Conservation (phyloP, 1,284 basidiomycete genomes). For the Cronartium quercuum region DNA sequence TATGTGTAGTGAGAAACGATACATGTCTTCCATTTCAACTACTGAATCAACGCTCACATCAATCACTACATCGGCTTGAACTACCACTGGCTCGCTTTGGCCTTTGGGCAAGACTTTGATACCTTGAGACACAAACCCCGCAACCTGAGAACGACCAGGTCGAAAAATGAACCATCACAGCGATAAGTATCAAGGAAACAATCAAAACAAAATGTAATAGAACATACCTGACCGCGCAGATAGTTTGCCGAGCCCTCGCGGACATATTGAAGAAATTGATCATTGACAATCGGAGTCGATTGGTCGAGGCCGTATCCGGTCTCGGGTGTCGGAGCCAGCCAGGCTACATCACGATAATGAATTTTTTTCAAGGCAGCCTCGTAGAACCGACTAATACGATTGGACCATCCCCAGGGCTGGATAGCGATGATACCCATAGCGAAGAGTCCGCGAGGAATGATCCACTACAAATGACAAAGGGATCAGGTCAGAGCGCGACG, state of each 20-base stretch:
- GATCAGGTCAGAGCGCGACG: not conserved
- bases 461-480: conserved; percentile 11
- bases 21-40: no score
- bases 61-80: conserved; percentile 24
- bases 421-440: conserved; percentile 2
- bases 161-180: not conserved
- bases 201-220: not conserved
- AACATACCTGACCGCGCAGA: conserved; percentile 1
- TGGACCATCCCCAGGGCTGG: conserved; percentile 6
- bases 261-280: conserved; percentile 23
- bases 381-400: conserved; percentile 1
- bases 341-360: conserved; percentile 27
- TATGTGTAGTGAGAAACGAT: not conserved
- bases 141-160: not conserved
- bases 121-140: not conserved
- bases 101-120: conserved; percentile 3
- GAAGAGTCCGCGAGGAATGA: conserved; percentile 28
- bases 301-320: conserved; percentile 7
- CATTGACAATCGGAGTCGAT: conserved; percentile 36
- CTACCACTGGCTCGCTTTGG: not conserved
- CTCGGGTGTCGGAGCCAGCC: conserved; percentile 18
- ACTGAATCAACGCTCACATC: conserved; percentile 5
- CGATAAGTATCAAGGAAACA: not conserved
- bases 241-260: conserved; percentile 23
- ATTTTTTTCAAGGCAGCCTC: conserved; percentile 1